A percentile compares a stretch with the other conserved stretches of the same genome.
phyloP scores from a whole-genome alignment of 2,329 filamentous ascomycete species.

The Ophiostoma novo-ulmi region DNA sequence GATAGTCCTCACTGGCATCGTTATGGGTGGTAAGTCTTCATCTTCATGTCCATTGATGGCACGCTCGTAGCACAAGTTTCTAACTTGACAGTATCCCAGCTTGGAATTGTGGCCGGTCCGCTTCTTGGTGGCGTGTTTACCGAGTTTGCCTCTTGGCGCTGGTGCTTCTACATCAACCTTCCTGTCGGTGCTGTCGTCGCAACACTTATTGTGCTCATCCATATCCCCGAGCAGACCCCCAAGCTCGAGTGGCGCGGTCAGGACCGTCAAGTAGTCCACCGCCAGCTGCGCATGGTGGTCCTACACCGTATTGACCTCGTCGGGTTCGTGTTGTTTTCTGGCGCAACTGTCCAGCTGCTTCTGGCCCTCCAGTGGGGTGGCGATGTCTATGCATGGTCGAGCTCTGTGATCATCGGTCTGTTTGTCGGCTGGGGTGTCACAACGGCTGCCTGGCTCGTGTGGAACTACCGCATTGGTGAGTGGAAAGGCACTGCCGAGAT shows the following conservation, averaged over 20 bases:
- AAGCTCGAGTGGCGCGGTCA: background rate
- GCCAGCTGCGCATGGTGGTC: background rate
- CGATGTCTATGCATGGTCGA: background rate
- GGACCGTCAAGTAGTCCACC: background rate
- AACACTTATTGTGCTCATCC: background rate
- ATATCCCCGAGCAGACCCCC: background rate
- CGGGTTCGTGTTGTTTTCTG: background rate
- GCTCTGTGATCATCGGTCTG: background rate
- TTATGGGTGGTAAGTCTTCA: background rate
- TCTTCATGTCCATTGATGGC: background rate
- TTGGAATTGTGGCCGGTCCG: background rate
- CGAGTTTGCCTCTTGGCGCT: background rate
- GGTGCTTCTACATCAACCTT: slow-evolving; percentile 1
- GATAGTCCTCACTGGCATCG: background rate
- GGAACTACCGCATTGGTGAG: background rate
- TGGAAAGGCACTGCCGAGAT: background rate
- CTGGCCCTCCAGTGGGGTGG: background rate
- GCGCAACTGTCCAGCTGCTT: background rate
- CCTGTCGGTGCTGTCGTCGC: background rate
- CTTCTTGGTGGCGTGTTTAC: background rate
- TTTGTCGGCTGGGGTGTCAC: background rate
- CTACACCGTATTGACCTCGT: background rate
- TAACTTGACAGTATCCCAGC: background rate
- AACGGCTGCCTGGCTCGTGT: background rate
- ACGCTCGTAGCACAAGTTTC: background rate